Evolutionary conservation across 2,329 filamentous ascomycete genomes (phyloP), one percentile per base, ranked within the genome.

Genomic region (Colletotrichum australisinense): DNA sequence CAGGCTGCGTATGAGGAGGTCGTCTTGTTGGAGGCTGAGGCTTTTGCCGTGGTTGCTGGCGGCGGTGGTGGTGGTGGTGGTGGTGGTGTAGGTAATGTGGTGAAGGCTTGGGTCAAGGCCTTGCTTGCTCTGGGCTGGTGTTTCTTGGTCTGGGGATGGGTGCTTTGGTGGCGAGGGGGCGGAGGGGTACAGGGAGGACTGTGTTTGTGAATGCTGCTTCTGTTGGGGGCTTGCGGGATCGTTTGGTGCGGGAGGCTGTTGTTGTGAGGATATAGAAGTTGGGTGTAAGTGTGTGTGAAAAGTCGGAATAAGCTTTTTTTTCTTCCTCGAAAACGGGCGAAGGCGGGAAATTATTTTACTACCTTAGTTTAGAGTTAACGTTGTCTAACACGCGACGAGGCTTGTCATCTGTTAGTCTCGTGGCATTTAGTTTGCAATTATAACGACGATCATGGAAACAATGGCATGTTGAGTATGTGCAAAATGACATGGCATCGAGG

Each of bases 1-100:
- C 80, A 79, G 75, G 58, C 65, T 24, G 75, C 76, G 28, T 81
- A 78, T 55, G 78, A 79, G 58, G 53, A 30, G 2, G 67, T 76
- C 7, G 66, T 75, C 9, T 22, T 58, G 0, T 67, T 66, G 1
- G 53, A 60, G 3, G 53, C 65, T 0, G 53, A 60, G 2, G 53
- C 65, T 0, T 49, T 16, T 14, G 69, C 52, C 30, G 30, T 32
- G 5, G 55, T 19, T 22, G 14, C 19, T 26, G n/a, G 8, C 22
- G 0, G n/a, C 1, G 30, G n/a, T 2, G 42, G n/a, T 2, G 42
- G 5, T 9, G 19, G 2, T 9, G 19, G 3, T 11, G 19, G 19
- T 49, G 3, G 14, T 42, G 5, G 38, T 42, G 38, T 42, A 3
- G 38, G 38, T 6, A 12, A 19, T 49, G 42, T 22, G 38, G 9